Evolutionary conservation across 1,284 basidiomycete genomes (phyloP), one percentile per base, ranked within the genome.

Genomic region (Jaminaea rosea): DNA sequence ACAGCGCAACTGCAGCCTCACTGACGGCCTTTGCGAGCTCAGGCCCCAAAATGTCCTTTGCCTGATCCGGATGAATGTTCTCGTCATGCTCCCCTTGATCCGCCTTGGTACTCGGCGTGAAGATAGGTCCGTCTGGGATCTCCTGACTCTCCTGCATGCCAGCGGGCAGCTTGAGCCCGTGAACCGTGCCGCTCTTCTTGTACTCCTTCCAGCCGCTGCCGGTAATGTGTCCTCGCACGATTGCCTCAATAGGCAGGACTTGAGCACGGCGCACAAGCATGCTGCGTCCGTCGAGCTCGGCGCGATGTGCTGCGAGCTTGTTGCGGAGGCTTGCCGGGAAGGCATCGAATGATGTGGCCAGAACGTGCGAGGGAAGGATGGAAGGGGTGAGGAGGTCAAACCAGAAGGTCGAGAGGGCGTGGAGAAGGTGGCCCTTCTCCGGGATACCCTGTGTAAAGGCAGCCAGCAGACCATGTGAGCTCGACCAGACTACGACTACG

Each of bases 191-290:
- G 1, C 79, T 80, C 74, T 84, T 85, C 76, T 88, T 84, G 78
- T 98, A 98, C 75, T 98, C 94, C 1, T 81, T 77, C 90, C 91
- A 98, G 6, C 87, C 94, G 23, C 91, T 96, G 86, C 92, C 92
- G 26, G 93, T 88, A 56, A 99, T 80, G 76, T 98, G 98, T 3
- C 93, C 93, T 56, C 94, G 79, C 13, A 98, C 93, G 66, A 98
- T 98, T 2, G 88, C 91, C 76, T 99, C 94, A n/a, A 98, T 81
- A 42, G 88, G 89, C 26, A 98, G 78, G 15, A 99, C 87, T 69
- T 86, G 81, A 7, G 91, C 92, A 67, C 86, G 90, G 71, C 79
- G 82, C 11, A 98, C 93, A 47, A 97, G 84, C 86, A 98, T 96
- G 4, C 85, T 80, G 23, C 93, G 79, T 1, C 86, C 92, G 52